phyloP scores from a whole-genome alignment of 2,329 filamentous ascomycete species.

The Colletotrichum cuscutae region DNA sequence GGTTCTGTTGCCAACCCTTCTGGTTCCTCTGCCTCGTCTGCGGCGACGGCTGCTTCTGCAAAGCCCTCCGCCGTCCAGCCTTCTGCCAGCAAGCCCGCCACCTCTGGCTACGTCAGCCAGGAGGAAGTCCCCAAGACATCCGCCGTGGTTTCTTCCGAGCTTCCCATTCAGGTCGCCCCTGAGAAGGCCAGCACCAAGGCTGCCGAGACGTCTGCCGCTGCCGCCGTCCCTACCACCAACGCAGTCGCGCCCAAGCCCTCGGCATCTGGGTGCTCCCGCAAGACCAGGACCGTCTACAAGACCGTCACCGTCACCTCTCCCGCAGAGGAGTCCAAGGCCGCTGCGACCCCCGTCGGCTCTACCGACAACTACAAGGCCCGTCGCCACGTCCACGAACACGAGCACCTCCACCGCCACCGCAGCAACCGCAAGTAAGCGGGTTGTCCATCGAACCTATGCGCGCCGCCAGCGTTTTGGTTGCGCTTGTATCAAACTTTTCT shows the following conservation, averaged over 20 bases:
- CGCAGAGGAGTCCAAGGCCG: slow-evolving; percentile 53
- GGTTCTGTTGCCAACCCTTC: slow-evolving; percentile 22
- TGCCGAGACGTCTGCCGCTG: slow-evolving; percentile 6
- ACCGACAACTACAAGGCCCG: slow-evolving; percentile 40
- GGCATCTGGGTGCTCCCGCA: slow-evolving; percentile 41
- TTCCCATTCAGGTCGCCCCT: slow-evolving; percentile 21
- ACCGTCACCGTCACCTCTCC: slow-evolving; percentile 57
- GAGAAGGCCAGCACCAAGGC: slow-evolving; percentile 6
- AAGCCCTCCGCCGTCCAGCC: slow-evolving; percentile 10
- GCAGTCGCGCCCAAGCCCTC: slow-evolving; percentile 12
- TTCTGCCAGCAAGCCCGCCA: background rate
- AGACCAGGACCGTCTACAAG: slow-evolving; percentile 53
- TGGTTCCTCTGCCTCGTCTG: background rate
- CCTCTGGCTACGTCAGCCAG: background rate
- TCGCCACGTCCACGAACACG: slow-evolving; percentile 51
- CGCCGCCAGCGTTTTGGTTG: background rate
- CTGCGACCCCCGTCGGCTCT: slow-evolving; percentile 5
- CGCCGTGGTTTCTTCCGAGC: slow-evolving; percentile 9
- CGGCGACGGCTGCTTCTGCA: background rate
- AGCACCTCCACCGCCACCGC: slow-evolving; percentile 48
- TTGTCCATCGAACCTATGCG: background rate
- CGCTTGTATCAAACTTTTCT: slow-evolving; percentile 31
- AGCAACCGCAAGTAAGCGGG: slow-evolving; percentile 42
- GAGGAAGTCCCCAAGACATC: background rate
- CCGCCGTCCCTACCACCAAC: slow-evolving; percentile 33